These are phyloP conservation scores for Bruguiera parviflora DNA, from an alignment of 345 rosid genomes.

Conservation along the genomic window DNA sequence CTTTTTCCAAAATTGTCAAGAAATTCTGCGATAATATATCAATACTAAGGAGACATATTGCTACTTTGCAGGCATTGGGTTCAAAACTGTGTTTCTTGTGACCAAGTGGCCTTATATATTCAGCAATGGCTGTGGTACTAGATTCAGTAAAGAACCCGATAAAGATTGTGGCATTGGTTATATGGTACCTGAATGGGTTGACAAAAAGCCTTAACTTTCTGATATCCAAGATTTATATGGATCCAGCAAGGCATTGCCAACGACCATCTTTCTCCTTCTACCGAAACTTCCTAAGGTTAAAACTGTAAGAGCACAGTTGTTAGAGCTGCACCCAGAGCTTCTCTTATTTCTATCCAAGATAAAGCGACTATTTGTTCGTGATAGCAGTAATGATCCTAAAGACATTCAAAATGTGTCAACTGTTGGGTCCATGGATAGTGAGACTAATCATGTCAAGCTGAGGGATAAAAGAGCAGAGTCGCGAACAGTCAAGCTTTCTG, in stretches of 20 bases:
- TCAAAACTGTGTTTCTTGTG: slow-evolving; percentile 25
- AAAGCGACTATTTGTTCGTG: slow-evolving; percentile 5
- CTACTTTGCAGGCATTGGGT: slow-evolving; percentile 18
- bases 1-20: no score
- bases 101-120: slow-evolving; percentile 15
- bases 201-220: not conserved
- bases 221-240: slow-evolving; percentile 10
- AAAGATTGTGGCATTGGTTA: slow-evolving; percentile 14
- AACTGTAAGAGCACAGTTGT: slow-evolving; percentile 12
- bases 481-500: slow-evolving; percentile 1
- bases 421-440: slow-evolving; percentile 9
- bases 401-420: not conserved
- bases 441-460: not conserved
- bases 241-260: not conserved
- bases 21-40: no score
- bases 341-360: slow-evolving; percentile 18
- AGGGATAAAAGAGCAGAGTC: not conserved
- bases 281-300: slow-evolving; percentile 16
- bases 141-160: slow-evolving; percentile 11
- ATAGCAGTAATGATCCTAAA: not conserved
- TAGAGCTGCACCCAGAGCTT: slow-evolving; percentile 14
- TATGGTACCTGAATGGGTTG: slow-evolving; percentile 22
- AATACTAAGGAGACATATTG: not conserved
- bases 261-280: slow-evolving; percentile 10
- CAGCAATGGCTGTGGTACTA: slow-evolving; percentile 17